Percentiles rank a stretch among this genome's conserved stretches.
phyloP scores from a whole-genome alignment of 2,329 filamentous ascomycete genomes.

The Xylariaceae sp. region DNA sequence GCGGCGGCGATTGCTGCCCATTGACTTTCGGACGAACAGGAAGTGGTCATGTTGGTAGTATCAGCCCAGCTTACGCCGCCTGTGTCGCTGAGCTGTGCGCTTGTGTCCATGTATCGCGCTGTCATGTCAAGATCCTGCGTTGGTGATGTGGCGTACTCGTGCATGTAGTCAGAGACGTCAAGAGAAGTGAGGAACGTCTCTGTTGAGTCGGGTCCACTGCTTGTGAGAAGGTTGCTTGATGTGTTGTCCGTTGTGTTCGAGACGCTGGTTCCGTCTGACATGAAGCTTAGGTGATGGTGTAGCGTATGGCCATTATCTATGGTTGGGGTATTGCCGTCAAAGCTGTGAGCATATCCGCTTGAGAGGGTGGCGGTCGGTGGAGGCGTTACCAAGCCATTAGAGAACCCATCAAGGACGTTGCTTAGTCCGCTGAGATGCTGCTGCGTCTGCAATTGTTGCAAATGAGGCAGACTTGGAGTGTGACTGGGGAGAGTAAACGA shows the following conservation, averaged over 20 bases:
- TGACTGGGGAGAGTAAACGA: conserved; percentile 20
- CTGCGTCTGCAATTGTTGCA: conserved; percentile 14
- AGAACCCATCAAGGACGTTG: conserved; percentile 46
- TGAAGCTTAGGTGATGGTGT: conserved; percentile 37
- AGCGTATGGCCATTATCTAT: conserved; percentile 20
- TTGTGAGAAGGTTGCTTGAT: conserved; percentile 8
- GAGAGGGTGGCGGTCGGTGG: conserved; percentile 53
- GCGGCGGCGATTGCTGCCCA: conserved; percentile 21
- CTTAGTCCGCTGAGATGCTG: conserved; percentile 24
- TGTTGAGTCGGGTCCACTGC: conserved; percentile 13
- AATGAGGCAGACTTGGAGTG: conserved; percentile 17
- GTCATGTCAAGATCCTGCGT: conserved; percentile 15
- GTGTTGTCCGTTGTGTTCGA: conserved; percentile 30
- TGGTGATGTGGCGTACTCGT: conserved; percentile 7
- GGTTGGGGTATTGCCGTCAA: conserved; percentile 35
- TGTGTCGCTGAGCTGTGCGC: not conserved
- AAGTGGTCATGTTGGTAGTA: conserved; percentile 3
- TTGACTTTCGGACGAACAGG: conserved; percentile 14
- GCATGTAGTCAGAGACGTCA: conserved; percentile 20
- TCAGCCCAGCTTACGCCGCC: conserved; percentile 22
- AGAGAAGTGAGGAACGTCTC: conserved; percentile 32
- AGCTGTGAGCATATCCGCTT: conserved; percentile 41
- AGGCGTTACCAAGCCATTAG: conserved; percentile 55
- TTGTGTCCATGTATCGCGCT: conserved; percentile 9
- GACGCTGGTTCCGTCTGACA: conserved; percentile 33